Base-by-base conservation (phyloP, 2,329 filamentous ascomycete genomes). In the Sporothrix globosa region DNA sequence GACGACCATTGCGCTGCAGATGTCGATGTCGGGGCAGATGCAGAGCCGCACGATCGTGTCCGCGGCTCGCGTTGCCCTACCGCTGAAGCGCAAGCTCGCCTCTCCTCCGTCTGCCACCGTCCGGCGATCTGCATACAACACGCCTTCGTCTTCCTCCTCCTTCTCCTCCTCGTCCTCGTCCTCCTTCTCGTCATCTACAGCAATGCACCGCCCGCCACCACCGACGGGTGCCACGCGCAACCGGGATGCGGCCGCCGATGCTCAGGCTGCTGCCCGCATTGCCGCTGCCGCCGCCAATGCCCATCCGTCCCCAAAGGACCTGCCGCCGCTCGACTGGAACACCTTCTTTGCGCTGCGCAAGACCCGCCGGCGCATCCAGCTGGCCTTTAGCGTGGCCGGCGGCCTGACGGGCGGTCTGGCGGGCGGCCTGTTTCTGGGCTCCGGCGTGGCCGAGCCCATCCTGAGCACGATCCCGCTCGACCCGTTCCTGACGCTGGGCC, bases 321-420 rank as follows among this genome's bases (percentile, higher is more conserved):
- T 70, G 73, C 75, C 79, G 48, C 77, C 80, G n/a, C 87, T 94
- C 54, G 88, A 93, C 81, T 98, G 95, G 95, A 91, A 97, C 83
- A 89, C 88, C 68, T 98, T 97, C 84, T 97, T 98, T 85, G 88
- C 89, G 78, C 90, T 98, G 72, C 93, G 95, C 77, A 91, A 93
- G 76, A 91, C 90, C 72, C 92, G 95, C 70, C 90, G 95, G 72
- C 88, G 92, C 76, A 91, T 94, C 83, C 93, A 95, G 78, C 87
- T 97, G 50, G 87, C 86, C 66, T 93, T 93, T 74, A 95, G 92
- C 61, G 84, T 93, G 68, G 79, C 88, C 46, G 88, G 87, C 46
- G 90, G 90, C 54, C 74, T 90, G 6, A 82, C 84, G 14, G 88
- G 87, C 71, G 91, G 92, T 0, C 83, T 85, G 2, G 83, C 81